Conservation (phyloP, 2,329 filamentous ascomycete genomes). For the Aspergillus pseudoviridinutans region DNA sequence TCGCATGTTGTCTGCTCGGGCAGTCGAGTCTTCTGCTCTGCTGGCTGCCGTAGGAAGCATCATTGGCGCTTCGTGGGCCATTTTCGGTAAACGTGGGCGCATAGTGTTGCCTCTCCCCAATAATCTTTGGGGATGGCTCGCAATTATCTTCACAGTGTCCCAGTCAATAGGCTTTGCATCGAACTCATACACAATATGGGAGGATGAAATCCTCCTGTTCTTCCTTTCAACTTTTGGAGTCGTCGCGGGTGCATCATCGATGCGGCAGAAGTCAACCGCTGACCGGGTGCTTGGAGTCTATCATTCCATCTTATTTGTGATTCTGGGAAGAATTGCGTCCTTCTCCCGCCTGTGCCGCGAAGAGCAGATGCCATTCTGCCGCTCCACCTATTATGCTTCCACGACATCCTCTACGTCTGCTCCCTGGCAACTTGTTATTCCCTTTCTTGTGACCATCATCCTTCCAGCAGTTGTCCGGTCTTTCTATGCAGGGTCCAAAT, state of each 20-base stretch:
- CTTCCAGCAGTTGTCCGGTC: conserved; percentile 77
- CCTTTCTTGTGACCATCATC: conserved; percentile 66
- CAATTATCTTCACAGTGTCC: conserved; percentile 73
- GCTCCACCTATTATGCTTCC: conserved; percentile 92
- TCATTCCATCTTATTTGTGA: conserved; percentile 77
- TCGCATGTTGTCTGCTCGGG: conserved; percentile 25
- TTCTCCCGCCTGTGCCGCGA: conserved; percentile 91
- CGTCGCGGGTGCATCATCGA: conserved; percentile 67
- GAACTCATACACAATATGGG: conserved; percentile 98
- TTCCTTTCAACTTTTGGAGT: conserved; percentile 85
- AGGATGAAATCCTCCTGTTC: conserved; percentile 90
- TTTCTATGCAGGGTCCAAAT: conserved; percentile 76
- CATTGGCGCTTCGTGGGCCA: conserved; percentile 37
- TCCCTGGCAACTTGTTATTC: conserved; percentile 79
- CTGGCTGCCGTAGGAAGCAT: conserved; percentile 45
- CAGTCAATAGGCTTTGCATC: conserved; percentile 94
- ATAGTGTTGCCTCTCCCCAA: conserved; percentile 59
- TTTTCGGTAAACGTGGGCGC: conserved; percentile 35
- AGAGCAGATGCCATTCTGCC: conserved; percentile 97
- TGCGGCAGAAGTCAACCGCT: conserved; percentile 63
- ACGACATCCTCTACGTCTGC: conserved; percentile 88
- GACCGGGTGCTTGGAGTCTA: conserved; percentile 75
- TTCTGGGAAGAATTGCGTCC: conserved; percentile 74
- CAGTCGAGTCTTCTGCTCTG: conserved; percentile 34
- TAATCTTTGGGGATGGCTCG: conserved; percentile 86